phyloP scores from a whole-genome alignment of 805 yeast genomes.

The Candida tammaniensis region DNA sequence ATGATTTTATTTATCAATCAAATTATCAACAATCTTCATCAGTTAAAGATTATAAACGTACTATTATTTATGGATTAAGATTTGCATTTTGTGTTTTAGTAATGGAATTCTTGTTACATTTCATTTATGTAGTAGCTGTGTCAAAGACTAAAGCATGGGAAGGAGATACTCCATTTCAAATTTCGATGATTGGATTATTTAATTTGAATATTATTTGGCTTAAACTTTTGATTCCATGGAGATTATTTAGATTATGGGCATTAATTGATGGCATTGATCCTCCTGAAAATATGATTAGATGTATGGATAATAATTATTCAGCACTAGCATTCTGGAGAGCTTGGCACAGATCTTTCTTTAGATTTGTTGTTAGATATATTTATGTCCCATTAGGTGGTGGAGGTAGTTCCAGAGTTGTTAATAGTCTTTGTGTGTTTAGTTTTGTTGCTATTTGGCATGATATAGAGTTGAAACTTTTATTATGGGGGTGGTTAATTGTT shows the following conservation, averaged over 20 bases:
- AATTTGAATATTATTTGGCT: constrained; percentile 91
- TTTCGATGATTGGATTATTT: constrained; percentile 91
- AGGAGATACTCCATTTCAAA: constrained; percentile 85
- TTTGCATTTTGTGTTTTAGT: constrained; percentile 70
- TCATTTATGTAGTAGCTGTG: constrained; percentile 89
- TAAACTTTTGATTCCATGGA: constrained; percentile 92
- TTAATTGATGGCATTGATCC: constrained; percentile 91
- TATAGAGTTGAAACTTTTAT: constrained; percentile 74
- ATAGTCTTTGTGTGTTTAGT: constrained; percentile 81
- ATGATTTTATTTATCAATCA: constrained; percentile 82
- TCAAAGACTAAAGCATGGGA: constrained; percentile 88
- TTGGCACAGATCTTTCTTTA: constrained; percentile 94
- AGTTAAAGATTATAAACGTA: constrained; percentile 49
- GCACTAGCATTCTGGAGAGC: constrained; percentile 98
- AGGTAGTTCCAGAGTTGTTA: constrained; percentile 62
- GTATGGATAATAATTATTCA: constrained; percentile 91
- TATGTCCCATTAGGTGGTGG: constrained; percentile 91
- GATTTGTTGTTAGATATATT: constrained; percentile 85
- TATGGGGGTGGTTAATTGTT: constrained; percentile 97
- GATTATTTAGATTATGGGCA: constrained; percentile 91
- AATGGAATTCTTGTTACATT: constrained; percentile 89
- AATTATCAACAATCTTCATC: constrained; percentile 53
- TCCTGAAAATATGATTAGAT: constrained; percentile 96
- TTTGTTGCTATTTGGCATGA: constrained; percentile 99
- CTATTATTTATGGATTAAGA: constrained; percentile 60